Evolutionary conservation across 306 rosid genomes (phyloP).

Genomic region (Ziziphus jujuba): DNA sequence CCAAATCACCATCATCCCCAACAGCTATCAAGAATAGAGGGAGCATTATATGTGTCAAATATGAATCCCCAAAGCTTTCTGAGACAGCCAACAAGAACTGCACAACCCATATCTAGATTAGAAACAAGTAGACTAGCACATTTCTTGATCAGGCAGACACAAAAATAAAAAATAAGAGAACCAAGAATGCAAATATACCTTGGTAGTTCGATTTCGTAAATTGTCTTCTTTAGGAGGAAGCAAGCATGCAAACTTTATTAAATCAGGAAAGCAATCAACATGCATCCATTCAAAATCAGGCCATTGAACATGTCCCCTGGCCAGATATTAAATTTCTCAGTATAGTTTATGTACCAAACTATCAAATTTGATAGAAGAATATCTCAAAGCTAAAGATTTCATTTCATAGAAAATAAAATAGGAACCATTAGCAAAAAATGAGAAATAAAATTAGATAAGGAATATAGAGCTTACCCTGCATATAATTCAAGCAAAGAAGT

Average conservation of each 20-base stretch:
- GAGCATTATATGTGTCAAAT: conserved; percentile 74
- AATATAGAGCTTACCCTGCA: conserved; percentile 57
- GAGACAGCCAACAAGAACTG: conserved; percentile 86
- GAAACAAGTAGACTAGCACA: conserved; percentile 20
- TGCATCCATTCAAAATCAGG: conserved; percentile 95
- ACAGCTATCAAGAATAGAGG: conserved; percentile 80
- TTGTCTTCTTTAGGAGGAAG: conserved; percentile 91
- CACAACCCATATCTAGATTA: conserved; percentile 38
- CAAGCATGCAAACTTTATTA: conserved; percentile 77
- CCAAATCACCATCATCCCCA: conserved; percentile 75
- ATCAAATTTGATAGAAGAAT: conserved; percentile 22
- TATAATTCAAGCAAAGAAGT: conserved; percentile 74
- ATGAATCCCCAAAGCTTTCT: conserved; percentile 80
- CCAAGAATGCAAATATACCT: conserved; percentile 46
- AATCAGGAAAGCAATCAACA: conserved; percentile 79
- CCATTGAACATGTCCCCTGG: conserved; percentile 81
- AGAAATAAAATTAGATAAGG: neutral
- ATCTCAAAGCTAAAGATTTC: conserved; percentile 20
- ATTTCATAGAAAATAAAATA: neutral
- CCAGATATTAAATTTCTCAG: conserved; percentile 33
- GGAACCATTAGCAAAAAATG: neutral
- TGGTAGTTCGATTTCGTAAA: conserved; percentile 71
- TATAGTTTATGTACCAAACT: conserved; percentile 28
- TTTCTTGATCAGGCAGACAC: conserved; percentile 12
- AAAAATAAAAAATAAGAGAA: neutral